phyloP scores from a whole-genome alignment of 495 filamentous ascomycete species.

The Hypoxylon subgilvum region DNA sequence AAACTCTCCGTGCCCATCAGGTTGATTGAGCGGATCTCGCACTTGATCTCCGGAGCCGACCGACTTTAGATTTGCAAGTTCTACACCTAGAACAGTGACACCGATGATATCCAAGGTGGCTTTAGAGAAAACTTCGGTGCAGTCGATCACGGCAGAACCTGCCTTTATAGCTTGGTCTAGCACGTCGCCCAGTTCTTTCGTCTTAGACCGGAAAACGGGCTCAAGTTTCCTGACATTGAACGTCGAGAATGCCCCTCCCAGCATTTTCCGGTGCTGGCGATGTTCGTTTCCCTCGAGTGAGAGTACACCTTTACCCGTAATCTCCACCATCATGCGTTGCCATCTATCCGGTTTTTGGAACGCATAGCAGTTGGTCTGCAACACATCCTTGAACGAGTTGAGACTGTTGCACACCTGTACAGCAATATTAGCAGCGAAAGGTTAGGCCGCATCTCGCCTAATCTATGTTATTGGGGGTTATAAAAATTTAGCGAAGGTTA shows the following conservation, averaged over 20 bases:
- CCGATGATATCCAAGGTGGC: slow-evolving; percentile 73
- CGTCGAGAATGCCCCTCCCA: slow-evolving; percentile 25
- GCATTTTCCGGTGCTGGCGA: slow-evolving; percentile 30
- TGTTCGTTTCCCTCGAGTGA: slow-evolving; percentile 39
- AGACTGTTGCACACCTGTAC: slow-evolving; percentile 40
- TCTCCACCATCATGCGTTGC: slow-evolving; percentile 28
- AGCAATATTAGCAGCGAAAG: background rate
- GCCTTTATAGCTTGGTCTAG: slow-evolving; percentile 10
- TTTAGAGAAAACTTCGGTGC: slow-evolving; percentile 20
- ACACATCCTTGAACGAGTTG: slow-evolving; percentile 38
- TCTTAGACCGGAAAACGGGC: slow-evolving; percentile 11
- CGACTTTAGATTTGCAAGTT: slow-evolving; percentile 63
- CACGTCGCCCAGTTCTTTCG: slow-evolving; percentile 7
- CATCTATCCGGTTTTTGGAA: slow-evolving; percentile 41
- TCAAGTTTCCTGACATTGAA: slow-evolving; percentile 26
- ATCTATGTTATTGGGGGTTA: too few species aligned
- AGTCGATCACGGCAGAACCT: background rate
- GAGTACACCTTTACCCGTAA: slow-evolving; percentile 36
- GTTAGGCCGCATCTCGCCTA: too few species aligned
- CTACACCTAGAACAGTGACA: slow-evolving; percentile 66
- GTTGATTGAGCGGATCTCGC: background rate
- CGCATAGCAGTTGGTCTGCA: slow-evolving; percentile 37
- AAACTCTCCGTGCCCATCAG: slow-evolving; percentile 6
- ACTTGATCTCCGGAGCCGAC: slow-evolving; percentile 18
- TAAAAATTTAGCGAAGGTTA: too few species aligned